Base-by-base conservation (phyloP, 352 stramenopile genomes). In the Pythium volutum region DNA sequence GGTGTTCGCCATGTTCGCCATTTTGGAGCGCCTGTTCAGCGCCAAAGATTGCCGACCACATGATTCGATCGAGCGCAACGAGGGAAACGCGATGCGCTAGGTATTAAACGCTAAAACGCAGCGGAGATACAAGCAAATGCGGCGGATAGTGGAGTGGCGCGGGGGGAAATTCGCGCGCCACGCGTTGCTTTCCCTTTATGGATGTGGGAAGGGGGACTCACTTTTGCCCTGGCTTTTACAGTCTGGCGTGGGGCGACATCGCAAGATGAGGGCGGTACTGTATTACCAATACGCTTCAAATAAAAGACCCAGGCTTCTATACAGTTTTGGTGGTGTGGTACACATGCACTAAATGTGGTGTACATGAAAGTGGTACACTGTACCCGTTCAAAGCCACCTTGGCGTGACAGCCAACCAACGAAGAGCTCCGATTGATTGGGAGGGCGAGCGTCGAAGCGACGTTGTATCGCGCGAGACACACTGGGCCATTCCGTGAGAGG, bases 11-110 rank as follows among this genome's bases (percentile, higher is more conserved):
- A n/a, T n/a, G n/a, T n/a, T 51, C 43, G 23, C 25, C 41, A 4
- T 66, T 55, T 12, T 62, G 41, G 15, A 65, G 59, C 39, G 65
- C 59, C 55, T 68, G 48, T 46, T 74, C 62, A 26, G 61, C 62
- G 48, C 67, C 67, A 53, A 74, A 74, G 58, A 74, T 64, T 23
- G 67, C 67, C 15, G 67, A 74, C 67, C 67, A 74, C 67, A 74
- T 74, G 18, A 26, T 38, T 25, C 39, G 39, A 31, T 16, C 34
- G 25, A 31, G 49, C 25, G 20, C 15, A 25, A 18, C 18, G 29
- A 25, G 43, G 29, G 45, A 31, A 45, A 51, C 27, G 33, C 20
- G 46, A 50, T 48, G 55, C 12, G 29, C 22, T 31, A 25, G 23
- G 41, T 36, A 18, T 2, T 7, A 29, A 39, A 16, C 38, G 16